Evolutionary conservation across 441 rosid genomes (phyloP).

Genomic region (Croton laevigatus): DNA sequence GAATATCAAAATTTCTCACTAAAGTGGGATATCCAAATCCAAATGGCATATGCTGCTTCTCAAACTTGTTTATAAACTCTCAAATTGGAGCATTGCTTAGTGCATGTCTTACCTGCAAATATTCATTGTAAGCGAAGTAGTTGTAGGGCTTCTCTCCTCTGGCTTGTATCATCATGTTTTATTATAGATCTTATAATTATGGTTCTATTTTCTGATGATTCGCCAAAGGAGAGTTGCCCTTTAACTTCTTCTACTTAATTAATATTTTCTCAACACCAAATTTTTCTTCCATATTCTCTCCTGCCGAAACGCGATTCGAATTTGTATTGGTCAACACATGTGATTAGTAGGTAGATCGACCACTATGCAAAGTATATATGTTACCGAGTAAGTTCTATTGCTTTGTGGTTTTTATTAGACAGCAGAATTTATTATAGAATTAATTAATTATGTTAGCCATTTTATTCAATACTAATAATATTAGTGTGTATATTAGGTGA

Average conservation of each 20-base stretch:
- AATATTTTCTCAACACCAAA: background rate
- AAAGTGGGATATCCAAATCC: slow-evolving; percentile 34
- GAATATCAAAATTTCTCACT: slow-evolving; percentile 1
- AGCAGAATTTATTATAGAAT: no score
- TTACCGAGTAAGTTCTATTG: no score
- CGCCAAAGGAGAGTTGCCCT: slow-evolving; percentile 98
- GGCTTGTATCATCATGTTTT: slow-evolving; percentile 39
- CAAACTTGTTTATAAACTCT: slow-evolving; percentile 3
- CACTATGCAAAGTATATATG: background rate
- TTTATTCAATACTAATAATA: no score
- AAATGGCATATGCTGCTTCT: slow-evolving; percentile 32
- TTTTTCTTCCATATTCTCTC: background rate
- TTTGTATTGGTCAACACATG: no score
- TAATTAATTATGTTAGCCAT: no score
- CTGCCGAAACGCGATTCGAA: background rate
- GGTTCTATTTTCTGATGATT: slow-evolving; percentile 10
- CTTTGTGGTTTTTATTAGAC: no score
- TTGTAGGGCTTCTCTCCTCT: slow-evolving; percentile 62
- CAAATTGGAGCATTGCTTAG: no score
- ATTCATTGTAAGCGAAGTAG: slow-evolving; percentile 45
- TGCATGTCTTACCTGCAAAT: no score
- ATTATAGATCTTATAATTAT: background rate
- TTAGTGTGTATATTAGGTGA: no score
- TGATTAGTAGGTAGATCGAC: background rate
- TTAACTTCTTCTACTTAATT: slow-evolving; percentile 51